phyloP scores from a whole-genome alignment of 2,329 filamentous ascomycete species.

The Massarina eburnea region DNA sequence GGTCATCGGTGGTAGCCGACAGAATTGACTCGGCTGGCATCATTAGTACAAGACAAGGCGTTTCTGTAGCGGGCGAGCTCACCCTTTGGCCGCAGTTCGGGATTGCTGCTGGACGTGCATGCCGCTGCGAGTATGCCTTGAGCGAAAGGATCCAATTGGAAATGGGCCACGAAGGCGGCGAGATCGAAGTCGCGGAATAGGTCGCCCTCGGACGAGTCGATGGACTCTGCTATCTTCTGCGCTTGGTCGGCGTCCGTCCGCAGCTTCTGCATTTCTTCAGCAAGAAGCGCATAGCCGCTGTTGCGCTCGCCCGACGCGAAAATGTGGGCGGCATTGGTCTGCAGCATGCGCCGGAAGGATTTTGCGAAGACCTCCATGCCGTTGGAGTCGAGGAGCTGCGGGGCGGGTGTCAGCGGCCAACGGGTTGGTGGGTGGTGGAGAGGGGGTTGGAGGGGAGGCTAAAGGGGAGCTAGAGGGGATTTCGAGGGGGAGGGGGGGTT shows the following conservation, averaged over 20 bases:
- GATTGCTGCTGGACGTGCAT: constrained; percentile 78
- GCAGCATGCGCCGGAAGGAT: constrained; percentile 91
- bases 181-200: constrained; percentile 95
- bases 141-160: constrained; percentile 84
- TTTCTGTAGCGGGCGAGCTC: constrained; percentile 24
- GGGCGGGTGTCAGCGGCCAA: constrained; percentile 1
- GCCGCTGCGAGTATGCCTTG: constrained; percentile 87
- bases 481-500: background rate
- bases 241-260: constrained; percentile 79
- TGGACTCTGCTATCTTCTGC: constrained; percentile 86
- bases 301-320: constrained; percentile 78
- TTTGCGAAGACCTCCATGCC: constrained; percentile 98
- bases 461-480: background rate
- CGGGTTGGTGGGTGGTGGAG: background rate
- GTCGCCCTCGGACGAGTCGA: constrained; percentile 88
- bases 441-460: background rate
- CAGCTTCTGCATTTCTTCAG: constrained; percentile 83
- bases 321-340: constrained; percentile 87
- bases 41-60: constrained; percentile 17
- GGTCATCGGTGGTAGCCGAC: constrained; percentile 74
- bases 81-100: constrained; percentile 91
- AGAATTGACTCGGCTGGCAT: constrained; percentile 82
- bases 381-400: constrained; percentile 90
- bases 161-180: constrained; percentile 93
- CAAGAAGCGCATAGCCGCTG: constrained; percentile 81